Evolutionary conservation across 495 filamentous ascomycete species (phyloP).

Genomic region (Xylaria scruposa): DNA sequence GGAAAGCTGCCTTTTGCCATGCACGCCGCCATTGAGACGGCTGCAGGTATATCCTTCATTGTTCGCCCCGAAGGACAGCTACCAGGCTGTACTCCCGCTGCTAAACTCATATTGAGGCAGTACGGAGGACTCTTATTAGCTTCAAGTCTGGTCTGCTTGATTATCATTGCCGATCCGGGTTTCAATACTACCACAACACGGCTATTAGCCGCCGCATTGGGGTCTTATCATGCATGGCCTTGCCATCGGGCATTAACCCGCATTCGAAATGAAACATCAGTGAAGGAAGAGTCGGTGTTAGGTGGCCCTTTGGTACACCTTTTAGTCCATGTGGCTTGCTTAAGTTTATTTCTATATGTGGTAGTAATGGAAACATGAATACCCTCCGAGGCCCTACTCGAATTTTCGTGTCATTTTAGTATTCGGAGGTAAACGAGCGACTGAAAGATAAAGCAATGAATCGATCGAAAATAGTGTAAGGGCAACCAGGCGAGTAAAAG

Average conservation of each 20-base stretch:
- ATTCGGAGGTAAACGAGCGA: background rate
- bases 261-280: background rate
- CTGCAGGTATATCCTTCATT: constrained; percentile 43
- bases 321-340: constrained; percentile 16
- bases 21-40: constrained; percentile 37
- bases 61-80: constrained; percentile 39
- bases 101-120: constrained; percentile 46
- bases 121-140: constrained; percentile 48
- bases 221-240: constrained; percentile 50
- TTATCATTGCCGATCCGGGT: constrained; percentile 36
- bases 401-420: background rate
- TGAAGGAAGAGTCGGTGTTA: background rate
- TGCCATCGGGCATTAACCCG: constrained; percentile 42
- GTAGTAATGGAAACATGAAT: background rate
- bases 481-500: background rate
- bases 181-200: constrained; percentile 29
- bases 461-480: background rate
- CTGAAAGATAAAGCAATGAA: background rate
- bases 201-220: constrained; percentile 40
- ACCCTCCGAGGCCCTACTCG: background rate
- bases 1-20: constrained; percentile 35
- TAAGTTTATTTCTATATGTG: constrained; percentile 15
- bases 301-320: constrained; percentile 21
- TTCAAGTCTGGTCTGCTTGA: constrained; percentile 41
- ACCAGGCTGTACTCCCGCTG: constrained; percentile 37